Base-by-base conservation (phyloP, 306 rosid species). In the Leucaena leucocephala region DNA sequence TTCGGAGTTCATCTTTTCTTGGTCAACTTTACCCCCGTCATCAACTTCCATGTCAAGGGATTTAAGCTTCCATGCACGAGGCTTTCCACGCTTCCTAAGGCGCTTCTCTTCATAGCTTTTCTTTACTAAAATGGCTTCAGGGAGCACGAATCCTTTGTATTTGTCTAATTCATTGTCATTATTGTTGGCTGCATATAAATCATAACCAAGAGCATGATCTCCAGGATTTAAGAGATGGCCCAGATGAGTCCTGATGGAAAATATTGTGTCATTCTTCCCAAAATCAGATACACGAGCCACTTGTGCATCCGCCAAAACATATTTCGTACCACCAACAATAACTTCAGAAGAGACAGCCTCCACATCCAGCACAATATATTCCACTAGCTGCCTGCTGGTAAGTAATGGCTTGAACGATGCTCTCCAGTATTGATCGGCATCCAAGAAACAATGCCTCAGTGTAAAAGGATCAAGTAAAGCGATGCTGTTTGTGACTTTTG, bases 161-260 rank as follows among this genome's bases (percentile, higher is more conserved):
- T 89, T 87, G 34, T 88, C 91, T 55, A 93, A 78, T 40, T 86
- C 97, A 68, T 83, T 77, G 36, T 88, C 90, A 80, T 88, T 86
- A 80, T 55, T 75, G 70, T 88, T 91, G 36, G 89, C 85, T 44
- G 72, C 79, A 34, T 85, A 86, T 1, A 91, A 54, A 74, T 91
- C 98, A 73, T 87, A 93, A 74, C 98, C 97, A 79, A 93, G 88
- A 62, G 94, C 98, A 78, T 83, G 71, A 86, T 93, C 98, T 50
- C 94, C 94, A 2, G 87, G 89, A 78, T 48, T 89, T 61, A 93
- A 78, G 65, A 87, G 83, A 88, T 87, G 88, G 57, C 97, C 98
- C 5, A 93, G 82, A 89, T 93, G 97, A 17, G 94, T 93, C 84
- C 62, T 93, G 80, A 89, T 82, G 71, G 62, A 70, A 87, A 93